A percentile compares a stretch with the other conserved stretches of the same genome.
These are phyloP conservation scores for Pseudognaphalium luteoalbum DNA, from an alignment of 129 eudicot genomes.

Conservation along the genomic window DNA sequence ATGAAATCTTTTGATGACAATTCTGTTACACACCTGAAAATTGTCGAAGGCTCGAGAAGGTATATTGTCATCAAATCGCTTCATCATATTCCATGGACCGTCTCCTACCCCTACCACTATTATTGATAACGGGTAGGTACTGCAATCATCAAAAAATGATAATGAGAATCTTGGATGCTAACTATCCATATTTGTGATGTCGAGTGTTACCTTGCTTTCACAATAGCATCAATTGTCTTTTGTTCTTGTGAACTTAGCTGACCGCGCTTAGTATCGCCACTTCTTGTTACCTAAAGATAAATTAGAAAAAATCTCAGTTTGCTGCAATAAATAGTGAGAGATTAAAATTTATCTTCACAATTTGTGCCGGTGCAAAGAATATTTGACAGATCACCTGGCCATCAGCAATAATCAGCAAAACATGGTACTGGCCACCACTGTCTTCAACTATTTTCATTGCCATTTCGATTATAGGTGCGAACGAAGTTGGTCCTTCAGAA, in stretches of 20 bases:
- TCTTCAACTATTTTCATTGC: slow-evolving; percentile 67
- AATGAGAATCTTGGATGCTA: neutral
- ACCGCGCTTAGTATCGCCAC: slow-evolving; percentile 42
- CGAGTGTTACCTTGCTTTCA: slow-evolving; percentile 61
- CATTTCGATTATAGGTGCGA: slow-evolving; percentile 78
- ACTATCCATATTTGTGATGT: neutral
- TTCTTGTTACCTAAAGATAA: slow-evolving; percentile 58
- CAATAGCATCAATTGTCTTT: slow-evolving; percentile 76
- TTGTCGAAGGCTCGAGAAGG: slow-evolving; percentile 80
- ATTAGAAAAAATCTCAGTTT: neutral
- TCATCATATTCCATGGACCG: slow-evolving; percentile 88
- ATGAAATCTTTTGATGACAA: neutral
- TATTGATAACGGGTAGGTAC: slow-evolving; percentile 70
- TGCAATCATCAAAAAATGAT: slow-evolving; percentile 29
- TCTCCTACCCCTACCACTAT: slow-evolving; percentile 83
- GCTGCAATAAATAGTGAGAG: neutral
- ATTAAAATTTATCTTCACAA: neutral
- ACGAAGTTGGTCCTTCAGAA: slow-evolving; percentile 69
- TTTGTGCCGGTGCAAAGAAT: neutral
- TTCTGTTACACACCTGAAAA: slow-evolving; percentile 54
- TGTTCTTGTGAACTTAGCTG: slow-evolving; percentile 68
- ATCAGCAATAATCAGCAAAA: slow-evolving; percentile 71
- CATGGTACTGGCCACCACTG: slow-evolving; percentile 79
- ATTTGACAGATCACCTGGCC: slow-evolving; percentile 54
- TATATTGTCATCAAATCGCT: slow-evolving; percentile 72